Conservation (phyloP, 2,329 filamentous ascomycete species). For the Penicillium sp. region DNA sequence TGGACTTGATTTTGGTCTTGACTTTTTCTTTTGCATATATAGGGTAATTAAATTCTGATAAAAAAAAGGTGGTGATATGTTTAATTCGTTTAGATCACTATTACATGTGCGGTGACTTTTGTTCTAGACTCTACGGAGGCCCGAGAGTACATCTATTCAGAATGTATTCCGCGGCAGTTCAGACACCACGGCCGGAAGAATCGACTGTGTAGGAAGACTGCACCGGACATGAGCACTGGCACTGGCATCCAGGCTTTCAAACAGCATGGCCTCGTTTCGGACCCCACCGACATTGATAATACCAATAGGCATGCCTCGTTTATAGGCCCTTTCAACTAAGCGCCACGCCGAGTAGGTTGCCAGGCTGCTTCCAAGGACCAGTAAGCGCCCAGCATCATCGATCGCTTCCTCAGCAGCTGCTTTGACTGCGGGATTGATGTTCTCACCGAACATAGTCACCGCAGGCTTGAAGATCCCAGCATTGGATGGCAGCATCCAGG, state of each 20-base stretch:
- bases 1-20: background rate
- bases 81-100: background rate
- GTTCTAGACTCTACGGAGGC: background rate
- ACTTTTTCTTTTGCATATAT: too few relatives aligned
- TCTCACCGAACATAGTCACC: conserved; percentile 96
- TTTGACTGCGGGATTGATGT: conserved; percentile 70
- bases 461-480: conserved; percentile 88
- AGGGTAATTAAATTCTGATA: background rate
- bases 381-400: conserved; percentile 70
- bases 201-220: conserved; percentile 42
- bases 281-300: conserved; percentile 72
- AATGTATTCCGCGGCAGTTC: conserved; percentile 19
- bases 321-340: conserved; percentile 77
- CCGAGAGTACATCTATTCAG: background rate
- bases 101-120: background rate
- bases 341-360: conserved; percentile 96
- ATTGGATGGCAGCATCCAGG: conserved; percentile 65
- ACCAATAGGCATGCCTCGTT: conserved; percentile 79
- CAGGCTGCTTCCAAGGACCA: conserved; percentile 84
- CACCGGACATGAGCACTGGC: conserved; percentile 40
- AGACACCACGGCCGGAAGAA: conserved; percentile 43
- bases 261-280: conserved; percentile 46
- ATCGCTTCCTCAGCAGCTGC: conserved; percentile 74
- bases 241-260: conserved; percentile 30
- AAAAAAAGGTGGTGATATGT: background rate